Evolutionary conservation across 108 stramenopile species (phyloP).

Genomic region (Skeletonema grethae): DNA sequence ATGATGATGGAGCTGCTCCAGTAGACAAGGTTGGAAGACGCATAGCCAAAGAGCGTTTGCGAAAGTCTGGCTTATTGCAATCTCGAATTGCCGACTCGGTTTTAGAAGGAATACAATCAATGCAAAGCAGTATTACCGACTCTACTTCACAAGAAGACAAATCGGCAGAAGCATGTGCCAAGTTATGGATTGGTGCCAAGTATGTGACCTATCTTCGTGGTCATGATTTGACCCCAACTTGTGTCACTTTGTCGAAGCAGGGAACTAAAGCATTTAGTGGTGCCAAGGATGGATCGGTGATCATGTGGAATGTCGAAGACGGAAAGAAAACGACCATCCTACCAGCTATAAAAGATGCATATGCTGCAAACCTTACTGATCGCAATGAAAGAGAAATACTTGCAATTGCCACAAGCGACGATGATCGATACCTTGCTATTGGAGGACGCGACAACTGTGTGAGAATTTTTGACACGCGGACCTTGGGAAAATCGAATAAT

Average conservation of each 20-base stretch:
- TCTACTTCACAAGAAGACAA: constrained; percentile 1
- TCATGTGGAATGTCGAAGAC: constrained; percentile 91
- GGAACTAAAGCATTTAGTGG: constrained; percentile 77
- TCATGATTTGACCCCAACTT: constrained; percentile 87
- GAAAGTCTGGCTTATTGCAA: constrained; percentile 70
- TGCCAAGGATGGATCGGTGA: constrained; percentile 94
- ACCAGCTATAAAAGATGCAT: constrained; percentile 50
- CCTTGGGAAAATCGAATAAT: constrained; percentile 20
- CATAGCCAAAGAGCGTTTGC: constrained; percentile 55
- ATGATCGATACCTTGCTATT: constrained; percentile 90
- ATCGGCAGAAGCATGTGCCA: constrained; percentile 28
- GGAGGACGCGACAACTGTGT: constrained; percentile 91
- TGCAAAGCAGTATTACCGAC: constrained; percentile 15
- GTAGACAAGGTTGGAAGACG: constrained; percentile 50
- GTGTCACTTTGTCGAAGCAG: constrained; percentile 78
- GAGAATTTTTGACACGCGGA: constrained; percentile 82
- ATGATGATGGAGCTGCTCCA: constrained; percentile 42
- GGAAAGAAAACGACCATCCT: constrained; percentile 51
- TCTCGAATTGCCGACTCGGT: constrained; percentile 63
- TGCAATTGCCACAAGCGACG: constrained; percentile 89
- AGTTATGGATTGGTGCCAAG: constrained; percentile 62
- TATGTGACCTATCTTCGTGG: constrained; percentile 63
- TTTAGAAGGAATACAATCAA: constrained; percentile 31
- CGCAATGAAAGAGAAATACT: constrained; percentile 87
- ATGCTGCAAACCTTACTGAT: constrained; percentile 20